Conservation (phyloP, 2,329 filamentous ascomycete species). For the Colletotrichum sp. region DNA sequence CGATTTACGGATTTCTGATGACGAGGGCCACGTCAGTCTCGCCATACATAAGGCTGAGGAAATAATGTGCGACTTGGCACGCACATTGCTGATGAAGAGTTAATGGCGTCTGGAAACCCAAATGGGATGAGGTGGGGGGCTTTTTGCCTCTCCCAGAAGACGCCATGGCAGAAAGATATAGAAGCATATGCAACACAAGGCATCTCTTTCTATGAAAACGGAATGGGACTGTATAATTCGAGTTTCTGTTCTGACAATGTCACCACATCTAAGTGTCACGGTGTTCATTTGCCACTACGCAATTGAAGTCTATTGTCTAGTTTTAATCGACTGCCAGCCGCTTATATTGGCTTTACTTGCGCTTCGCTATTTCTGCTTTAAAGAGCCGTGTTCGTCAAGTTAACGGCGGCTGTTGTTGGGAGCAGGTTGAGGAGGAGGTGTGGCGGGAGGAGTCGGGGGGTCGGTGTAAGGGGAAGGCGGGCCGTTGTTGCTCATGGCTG, state of each 20-base stretch:
- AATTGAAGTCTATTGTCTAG: not conserved
- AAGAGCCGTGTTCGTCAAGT: not conserved
- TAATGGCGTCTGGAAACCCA: not conserved
- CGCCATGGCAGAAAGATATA: not conserved
- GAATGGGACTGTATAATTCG: not conserved
- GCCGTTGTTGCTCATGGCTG: not conserved
- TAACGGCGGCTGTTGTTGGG: not conserved
- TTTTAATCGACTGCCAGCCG: not conserved
- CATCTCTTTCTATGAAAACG: not conserved
- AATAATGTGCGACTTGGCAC: not conserved
- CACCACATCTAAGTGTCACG: not conserved
- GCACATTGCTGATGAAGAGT: not conserved
- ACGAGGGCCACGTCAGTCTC: not conserved
- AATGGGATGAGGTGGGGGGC: not conserved
- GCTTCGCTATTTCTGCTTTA: not conserved
- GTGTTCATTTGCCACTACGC: not conserved
- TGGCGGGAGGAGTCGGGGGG: not conserved
- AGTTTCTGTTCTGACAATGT: not conserved
- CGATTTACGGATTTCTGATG: not conserved
- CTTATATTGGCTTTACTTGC: not conserved
- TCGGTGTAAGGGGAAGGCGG: not conserved
- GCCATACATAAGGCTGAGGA: not conserved
- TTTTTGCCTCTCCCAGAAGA: not conserved
- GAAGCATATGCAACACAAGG: not conserved
- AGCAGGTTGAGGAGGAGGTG: not conserved